Percentiles rank a stretch among this genome's conserved stretches.
Conservation (phyloP, 1,139 yeast species). For the Suhomyces choctaworum region DNA sequence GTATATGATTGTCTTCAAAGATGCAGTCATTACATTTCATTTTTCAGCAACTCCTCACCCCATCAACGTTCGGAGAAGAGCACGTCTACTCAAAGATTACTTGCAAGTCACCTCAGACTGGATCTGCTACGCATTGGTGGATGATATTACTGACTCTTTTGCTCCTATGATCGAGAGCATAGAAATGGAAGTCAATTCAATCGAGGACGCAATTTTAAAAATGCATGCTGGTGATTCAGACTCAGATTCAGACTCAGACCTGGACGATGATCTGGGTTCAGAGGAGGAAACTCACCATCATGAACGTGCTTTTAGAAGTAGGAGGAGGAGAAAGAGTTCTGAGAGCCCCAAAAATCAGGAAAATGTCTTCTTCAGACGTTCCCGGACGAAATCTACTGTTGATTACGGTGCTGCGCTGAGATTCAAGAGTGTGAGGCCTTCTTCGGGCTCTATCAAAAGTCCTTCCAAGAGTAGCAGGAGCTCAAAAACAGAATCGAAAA, state of each 20-base stretch:
- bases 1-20: constrained; percentile 87
- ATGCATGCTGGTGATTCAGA: constrained; percentile 74
- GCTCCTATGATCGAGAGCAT: constrained; percentile 95
- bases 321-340: constrained; percentile 4
- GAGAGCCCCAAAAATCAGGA: constrained; percentile 8
- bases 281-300: constrained; percentile 9
- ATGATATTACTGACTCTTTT: constrained; percentile 95
- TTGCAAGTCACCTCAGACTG: constrained; percentile 91
- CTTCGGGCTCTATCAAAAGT: constrained; percentile 13
- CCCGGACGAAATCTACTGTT: constrained; percentile 42
- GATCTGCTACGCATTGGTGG: constrained; percentile 95
- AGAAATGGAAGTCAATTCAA: constrained; percentile 87
- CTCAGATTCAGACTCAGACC: constrained; percentile 33
- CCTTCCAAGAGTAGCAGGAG: constrained; percentile 19
- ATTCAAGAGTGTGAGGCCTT: constrained; percentile 4
- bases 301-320: background rate
- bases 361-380: constrained; percentile 39
- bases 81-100: constrained; percentile 82
- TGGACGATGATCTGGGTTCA: constrained; percentile 15
- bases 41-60: constrained; percentile 96
- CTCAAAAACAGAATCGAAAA: constrained; percentile 49
- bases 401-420: constrained; percentile 28
- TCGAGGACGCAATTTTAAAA: constrained; percentile 84
- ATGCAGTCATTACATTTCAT: constrained; percentile 92
- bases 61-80: constrained; percentile 90